phyloP scores from a whole-genome alignment of 2,329 filamentous ascomycete genomes.

The Keithomyces neogunnii region DNA sequence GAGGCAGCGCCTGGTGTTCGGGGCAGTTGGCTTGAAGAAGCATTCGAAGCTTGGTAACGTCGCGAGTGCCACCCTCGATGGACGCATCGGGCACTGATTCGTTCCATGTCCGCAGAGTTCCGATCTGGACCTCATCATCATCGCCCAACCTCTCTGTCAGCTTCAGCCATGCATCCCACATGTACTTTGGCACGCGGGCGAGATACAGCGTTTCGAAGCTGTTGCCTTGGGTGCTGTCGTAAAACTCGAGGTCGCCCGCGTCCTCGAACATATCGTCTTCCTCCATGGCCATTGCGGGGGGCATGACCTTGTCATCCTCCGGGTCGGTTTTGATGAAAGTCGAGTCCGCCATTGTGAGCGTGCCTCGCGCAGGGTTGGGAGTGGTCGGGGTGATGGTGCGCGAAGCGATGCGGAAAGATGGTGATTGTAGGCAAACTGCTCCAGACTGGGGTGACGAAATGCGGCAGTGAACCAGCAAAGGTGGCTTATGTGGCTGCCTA shows the following conservation, averaged over 20 bases:
- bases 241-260: constrained; percentile 50
- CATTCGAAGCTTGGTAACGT: constrained; percentile 43
- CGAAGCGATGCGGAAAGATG: not conserved
- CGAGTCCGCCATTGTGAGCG: constrained; percentile 23
- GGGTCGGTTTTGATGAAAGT: constrained; percentile 40
- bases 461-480: not conserved
- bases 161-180: constrained; percentile 70
- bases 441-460: not conserved
- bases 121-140: constrained; percentile 73
- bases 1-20: constrained; percentile 68
- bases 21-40: constrained; percentile 56
- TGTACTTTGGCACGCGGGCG: constrained; percentile 67
- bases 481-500: not conserved
- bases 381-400: not conserved
- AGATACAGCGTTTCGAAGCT: constrained; percentile 52
- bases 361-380: not conserved
- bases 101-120: constrained; percentile 58
- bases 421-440: not conserved
- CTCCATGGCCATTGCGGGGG: constrained; percentile 30
- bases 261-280: constrained; percentile 63
- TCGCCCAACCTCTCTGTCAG: constrained; percentile 55
- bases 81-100: constrained; percentile 45
- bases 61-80: constrained; percentile 28
- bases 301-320: constrained; percentile 31
- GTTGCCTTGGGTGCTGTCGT: constrained; percentile 33